Percentiles rank a stretch among this genome's conserved stretches.
Evolutionary conservation across 495 filamentous ascomycete genomes (phyloP).

Genomic region (Talaromyces borbonicus): DNA sequence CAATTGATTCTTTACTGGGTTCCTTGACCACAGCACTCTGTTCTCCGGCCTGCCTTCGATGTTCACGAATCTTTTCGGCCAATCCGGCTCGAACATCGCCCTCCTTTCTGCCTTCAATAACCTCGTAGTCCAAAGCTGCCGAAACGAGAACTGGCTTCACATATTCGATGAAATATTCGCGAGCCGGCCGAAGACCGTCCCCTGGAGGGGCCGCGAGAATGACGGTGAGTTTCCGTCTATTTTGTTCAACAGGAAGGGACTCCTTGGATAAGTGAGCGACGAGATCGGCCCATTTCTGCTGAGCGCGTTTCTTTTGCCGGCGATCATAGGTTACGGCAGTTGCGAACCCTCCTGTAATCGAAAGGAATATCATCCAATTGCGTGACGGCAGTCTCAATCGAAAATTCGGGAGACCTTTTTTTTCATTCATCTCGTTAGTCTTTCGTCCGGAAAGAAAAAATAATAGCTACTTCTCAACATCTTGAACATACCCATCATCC

Average conservation of each 20-base stretch:
- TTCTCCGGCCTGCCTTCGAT: slow-evolving; percentile 47
- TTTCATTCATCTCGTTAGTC: neutral
- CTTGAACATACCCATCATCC: slow-evolving; percentile 58
- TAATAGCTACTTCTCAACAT: too few species aligned
- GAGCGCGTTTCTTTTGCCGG: slow-evolving; percentile 69
- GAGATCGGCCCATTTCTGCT: slow-evolving; percentile 74
- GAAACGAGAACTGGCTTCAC: slow-evolving; percentile 88
- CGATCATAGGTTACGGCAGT: slow-evolving; percentile 81
- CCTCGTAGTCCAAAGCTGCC: slow-evolving; percentile 87
- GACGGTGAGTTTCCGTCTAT: slow-evolving; percentile 79
- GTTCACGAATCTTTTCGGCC: slow-evolving; percentile 70
- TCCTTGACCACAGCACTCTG: slow-evolving; percentile 30
- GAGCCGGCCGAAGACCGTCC: slow-evolving; percentile 68
- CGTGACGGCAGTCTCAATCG: slow-evolving; percentile 83
- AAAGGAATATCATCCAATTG: slow-evolving; percentile 94
- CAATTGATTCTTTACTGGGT: slow-evolving; percentile 38
- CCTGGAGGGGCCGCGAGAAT: slow-evolving; percentile 78
- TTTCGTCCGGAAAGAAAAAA: neutral
- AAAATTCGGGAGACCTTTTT: slow-evolving; percentile 59
- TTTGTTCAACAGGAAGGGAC: slow-evolving; percentile 53
- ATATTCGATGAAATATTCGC: slow-evolving; percentile 93
- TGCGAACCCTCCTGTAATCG: slow-evolving; percentile 65
- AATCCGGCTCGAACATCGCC: slow-evolving; percentile 76
- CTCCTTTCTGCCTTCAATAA: slow-evolving; percentile 80
- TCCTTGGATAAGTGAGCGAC: slow-evolving; percentile 83